These are phyloP conservation scores for Talaromyces sp. DNA, from an alignment of 2,329 filamentous ascomycete genomes.

Conservation along the genomic window DNA sequence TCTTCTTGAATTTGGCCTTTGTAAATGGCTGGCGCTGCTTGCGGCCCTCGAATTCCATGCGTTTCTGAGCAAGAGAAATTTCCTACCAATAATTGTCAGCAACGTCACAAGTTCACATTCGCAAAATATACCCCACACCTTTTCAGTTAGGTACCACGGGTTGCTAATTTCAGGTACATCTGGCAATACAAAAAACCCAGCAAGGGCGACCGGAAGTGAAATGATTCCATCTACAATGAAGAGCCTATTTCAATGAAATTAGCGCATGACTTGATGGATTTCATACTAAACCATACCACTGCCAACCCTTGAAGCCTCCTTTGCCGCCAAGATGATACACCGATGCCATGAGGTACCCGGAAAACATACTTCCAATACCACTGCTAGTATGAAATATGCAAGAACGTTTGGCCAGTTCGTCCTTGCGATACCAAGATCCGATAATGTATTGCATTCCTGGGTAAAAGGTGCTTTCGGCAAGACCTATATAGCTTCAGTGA, in stretches of 20 bases:
- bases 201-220: conserved; percentile 47
- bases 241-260: conserved; percentile 26
- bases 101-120: background rate
- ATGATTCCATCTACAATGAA: conserved; percentile 53
- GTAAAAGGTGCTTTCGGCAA: conserved; percentile 41
- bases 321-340: conserved; percentile 46
- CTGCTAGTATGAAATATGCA: conserved; percentile 49
- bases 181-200: conserved; percentile 45
- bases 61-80: conserved; percentile 40
- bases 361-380: conserved; percentile 39
- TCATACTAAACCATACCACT: conserved; percentile 31
- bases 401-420: conserved; percentile 48
- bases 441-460: conserved; percentile 50
- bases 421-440: conserved; percentile 47
- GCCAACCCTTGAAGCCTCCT: conserved; percentile 50
- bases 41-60: conserved; percentile 48
- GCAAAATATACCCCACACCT: conserved; percentile 18
- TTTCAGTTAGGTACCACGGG: conserved; percentile 43
- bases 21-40: conserved; percentile 42
- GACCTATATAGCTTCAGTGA: background rate
- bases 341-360: conserved; percentile 51
- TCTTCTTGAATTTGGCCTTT: conserved; percentile 51
- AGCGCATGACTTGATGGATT: background rate
- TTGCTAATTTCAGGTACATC: conserved; percentile 48
- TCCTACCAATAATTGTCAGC: conserved; percentile 24